Evolutionary conservation across 768 basidiomycete species (phyloP).

Genomic region (Mycena sanguinolenta): DNA sequence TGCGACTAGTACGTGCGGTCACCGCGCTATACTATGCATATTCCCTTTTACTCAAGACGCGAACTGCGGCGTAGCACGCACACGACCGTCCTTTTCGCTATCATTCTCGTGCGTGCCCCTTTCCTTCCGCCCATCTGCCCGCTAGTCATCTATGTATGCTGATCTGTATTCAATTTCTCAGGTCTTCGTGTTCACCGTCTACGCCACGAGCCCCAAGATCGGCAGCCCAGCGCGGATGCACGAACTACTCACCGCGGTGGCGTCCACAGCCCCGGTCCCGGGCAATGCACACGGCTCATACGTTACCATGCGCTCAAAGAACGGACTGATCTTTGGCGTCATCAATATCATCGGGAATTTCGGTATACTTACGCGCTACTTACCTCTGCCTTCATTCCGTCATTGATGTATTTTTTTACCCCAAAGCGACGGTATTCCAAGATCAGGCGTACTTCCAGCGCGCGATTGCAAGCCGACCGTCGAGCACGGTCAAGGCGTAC

Average conservation of each 20-base stretch:
- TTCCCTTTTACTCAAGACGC: not conserved
- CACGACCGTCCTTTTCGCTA: slow-evolving; percentile 87
- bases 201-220: slow-evolving; percentile 83
- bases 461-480: slow-evolving; percentile 89
- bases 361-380: slow-evolving; percentile 20
- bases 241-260: slow-evolving; percentile 74
- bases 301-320: slow-evolving; percentile 82
- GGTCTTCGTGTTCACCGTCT: slow-evolving; percentile 81
- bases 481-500: slow-evolving; percentile 91
- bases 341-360: slow-evolving; percentile 93
- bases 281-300: slow-evolving; percentile 93
- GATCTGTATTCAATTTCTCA: slow-evolving; percentile 21
- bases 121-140: slow-evolving; percentile 18
- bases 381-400: slow-evolving; percentile 34
- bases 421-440: slow-evolving; percentile 60
- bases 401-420: not conserved
- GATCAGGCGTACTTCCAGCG: slow-evolving; percentile 92
- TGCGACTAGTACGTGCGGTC: slow-evolving; percentile 81
- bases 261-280: slow-evolving; percentile 68
- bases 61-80: slow-evolving; percentile 70
- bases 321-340: slow-evolving; percentile 86
- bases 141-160: no score
- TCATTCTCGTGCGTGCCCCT: slow-evolving; percentile 69
- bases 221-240: slow-evolving; percentile 87
- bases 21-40: not conserved